Evolutionary conservation across 805 yeast species (phyloP).

Genomic region (Myxozyma sirexii): DNA sequence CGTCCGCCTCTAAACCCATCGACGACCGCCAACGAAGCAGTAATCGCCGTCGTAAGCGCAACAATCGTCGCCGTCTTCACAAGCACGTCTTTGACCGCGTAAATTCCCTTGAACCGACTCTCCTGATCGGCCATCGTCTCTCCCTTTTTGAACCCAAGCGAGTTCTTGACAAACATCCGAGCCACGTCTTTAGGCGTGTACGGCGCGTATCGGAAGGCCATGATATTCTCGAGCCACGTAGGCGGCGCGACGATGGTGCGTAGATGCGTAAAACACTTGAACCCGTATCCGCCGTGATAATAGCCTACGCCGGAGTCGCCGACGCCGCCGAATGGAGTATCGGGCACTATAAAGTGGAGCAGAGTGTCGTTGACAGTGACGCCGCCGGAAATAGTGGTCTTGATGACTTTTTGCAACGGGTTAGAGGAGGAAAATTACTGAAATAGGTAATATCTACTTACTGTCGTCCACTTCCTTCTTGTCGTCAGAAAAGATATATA

Average conservation of each 20-base stretch:
- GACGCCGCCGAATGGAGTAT: slow-evolving; percentile 88
- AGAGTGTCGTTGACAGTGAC: slow-evolving; percentile 69
- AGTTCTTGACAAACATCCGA: neutral
- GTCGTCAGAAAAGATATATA: slow-evolving; percentile 61
- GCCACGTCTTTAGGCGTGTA: neutral
- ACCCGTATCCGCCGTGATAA: slow-evolving; percentile 58
- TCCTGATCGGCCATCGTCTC: slow-evolving; percentile 9
- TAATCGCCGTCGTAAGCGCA: neutral
- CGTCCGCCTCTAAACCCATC: slow-evolving; percentile 2
- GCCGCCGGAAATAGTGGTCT: slow-evolving; percentile 69
- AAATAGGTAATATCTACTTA: slow-evolving; percentile 47
- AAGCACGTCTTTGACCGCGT: neutral
- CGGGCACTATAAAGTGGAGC: slow-evolving; percentile 65
- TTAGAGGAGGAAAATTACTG: neutral
- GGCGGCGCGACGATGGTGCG: slow-evolving; percentile 4
- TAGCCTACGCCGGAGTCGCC: slow-evolving; percentile 78
- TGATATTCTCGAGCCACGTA: slow-evolving; percentile 2
- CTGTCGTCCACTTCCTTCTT: slow-evolving; percentile 47
- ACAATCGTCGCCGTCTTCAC: neutral
- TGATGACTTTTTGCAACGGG: slow-evolving; percentile 35
- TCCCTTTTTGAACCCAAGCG: neutral
- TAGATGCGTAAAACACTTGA: neutral
- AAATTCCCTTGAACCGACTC: neutral
- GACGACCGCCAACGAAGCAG: neutral
- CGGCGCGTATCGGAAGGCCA: slow-evolving; percentile 2